Base-by-base conservation (phyloP, 257 asterid genomes). In the Solanum sitiens region DNA sequence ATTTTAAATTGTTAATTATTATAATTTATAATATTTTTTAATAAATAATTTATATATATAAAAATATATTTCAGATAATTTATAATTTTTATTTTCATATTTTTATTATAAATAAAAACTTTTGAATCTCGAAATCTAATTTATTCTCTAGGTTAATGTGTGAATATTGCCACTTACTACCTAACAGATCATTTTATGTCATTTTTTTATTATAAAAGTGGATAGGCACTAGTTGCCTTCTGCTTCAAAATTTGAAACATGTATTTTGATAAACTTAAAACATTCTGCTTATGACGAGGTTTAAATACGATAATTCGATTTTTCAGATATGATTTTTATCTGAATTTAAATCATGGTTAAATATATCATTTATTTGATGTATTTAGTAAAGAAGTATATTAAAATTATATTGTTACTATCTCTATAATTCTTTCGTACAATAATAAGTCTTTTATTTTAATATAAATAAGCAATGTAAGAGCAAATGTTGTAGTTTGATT, bases 301-400 rank as follows among this genome's bases (percentile, higher is more conserved):
- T 13, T 0, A 23, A 0, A 3, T 40, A 20, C 1, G 6, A 5
- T 1, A 0, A 3, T 40, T 11, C 1, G 6, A 35, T 35, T 35
- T 5, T 35, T 35, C 0, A 35, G 39, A 35, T 35, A 35, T 35
- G 4, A 35, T 35, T 13, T 12, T 4, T 18, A 2, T 7, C 0
- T 1, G 20, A 23, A 8, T 76, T 27, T 14, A 6, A 40, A 0
- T 42, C 3, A 42, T 3, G 6, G 8, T 42, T 8, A 5, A 76
- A 76, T 25, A 76, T 35, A 2, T 0, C 3, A 0, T 5, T 77
- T 77, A 11, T 2, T 44, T 3, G 4, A 77, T n/a, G 2, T 8
- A 77, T 45, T 77, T 77, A 27, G 8, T 44, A 77, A 77, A 77
- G 7, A 40, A 44, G 5, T n/a, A 56, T 56, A 56, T 2, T 56